These are phyloP conservation scores for Leishmania turanica DNA, from an alignment of 208 protist species.

Conservation along the genomic window DNA sequence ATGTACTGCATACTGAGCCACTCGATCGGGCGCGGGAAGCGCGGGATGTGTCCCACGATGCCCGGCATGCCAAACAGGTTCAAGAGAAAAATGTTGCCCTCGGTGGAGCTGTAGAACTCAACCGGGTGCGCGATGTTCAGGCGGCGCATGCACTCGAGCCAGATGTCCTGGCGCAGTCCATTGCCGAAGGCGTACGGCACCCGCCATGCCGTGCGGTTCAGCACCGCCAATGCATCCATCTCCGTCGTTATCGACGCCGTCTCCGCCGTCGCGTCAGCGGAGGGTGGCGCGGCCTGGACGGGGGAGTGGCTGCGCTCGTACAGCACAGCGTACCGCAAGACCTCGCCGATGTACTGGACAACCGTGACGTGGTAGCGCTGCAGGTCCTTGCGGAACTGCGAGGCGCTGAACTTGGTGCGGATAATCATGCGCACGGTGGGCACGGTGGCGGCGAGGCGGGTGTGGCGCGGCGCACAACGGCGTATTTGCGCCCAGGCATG, in stretches of 20 bases:
- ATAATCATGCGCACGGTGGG: slow-evolving; percentile 65
- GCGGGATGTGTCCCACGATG: slow-evolving; percentile 64
- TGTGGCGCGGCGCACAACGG: slow-evolving; percentile 6
- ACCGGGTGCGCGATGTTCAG: slow-evolving; percentile 58
- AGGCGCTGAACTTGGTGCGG: slow-evolving; percentile 71
- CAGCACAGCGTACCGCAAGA: slow-evolving; percentile 79
- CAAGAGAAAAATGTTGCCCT: slow-evolving; percentile 73
- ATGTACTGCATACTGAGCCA: slow-evolving; percentile 42
- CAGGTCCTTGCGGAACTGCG: slow-evolving; percentile 65
- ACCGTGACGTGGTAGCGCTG: slow-evolving; percentile 71
- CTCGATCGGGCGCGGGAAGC: slow-evolving; percentile 37
- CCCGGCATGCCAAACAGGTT: slow-evolving; percentile 60
- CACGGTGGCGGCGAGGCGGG: slow-evolving; percentile 9
- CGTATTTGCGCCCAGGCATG: slow-evolving; percentile 20
- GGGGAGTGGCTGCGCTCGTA: slow-evolving; percentile 38
- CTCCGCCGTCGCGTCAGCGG: neutral
- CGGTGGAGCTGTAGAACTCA: slow-evolving; percentile 92
- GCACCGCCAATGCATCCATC: slow-evolving; percentile 10
- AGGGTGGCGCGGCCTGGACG: neutral
- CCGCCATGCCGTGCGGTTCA: slow-evolving; percentile 34
- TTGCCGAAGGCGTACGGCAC: slow-evolving; percentile 90
- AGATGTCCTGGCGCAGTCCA: slow-evolving; percentile 89
- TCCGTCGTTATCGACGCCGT: slow-evolving; percentile 4
- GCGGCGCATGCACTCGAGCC: slow-evolving; percentile 53
- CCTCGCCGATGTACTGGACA: slow-evolving; percentile 93